These are phyloP conservation scores for Rhizophagus clarus DNA, from an alignment of 192 early-diverging fungal species.

Conservation along the genomic window DNA sequence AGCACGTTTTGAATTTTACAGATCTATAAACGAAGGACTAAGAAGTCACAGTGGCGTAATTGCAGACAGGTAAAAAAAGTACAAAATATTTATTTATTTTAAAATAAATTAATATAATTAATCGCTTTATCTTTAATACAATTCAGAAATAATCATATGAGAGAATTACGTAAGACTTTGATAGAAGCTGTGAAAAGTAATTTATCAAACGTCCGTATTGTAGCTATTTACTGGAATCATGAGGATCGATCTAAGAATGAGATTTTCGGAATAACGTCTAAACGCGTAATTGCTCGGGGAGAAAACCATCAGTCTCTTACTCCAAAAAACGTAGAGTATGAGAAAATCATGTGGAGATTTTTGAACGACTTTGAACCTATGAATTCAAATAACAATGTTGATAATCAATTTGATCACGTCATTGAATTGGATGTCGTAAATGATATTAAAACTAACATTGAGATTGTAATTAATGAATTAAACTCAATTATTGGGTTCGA, in stretches of 20 bases:
- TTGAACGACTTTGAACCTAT: conserved; percentile 53
- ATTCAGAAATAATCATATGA: conserved; percentile 66
- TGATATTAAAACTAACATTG: conserved; percentile 49
- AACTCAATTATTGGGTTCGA: conserved; percentile 36
- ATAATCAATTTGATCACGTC: conserved; percentile 57
- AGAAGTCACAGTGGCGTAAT: conserved; percentile 63
- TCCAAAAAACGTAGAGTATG: conserved; percentile 59
- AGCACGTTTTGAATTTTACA: conserved; percentile 55
- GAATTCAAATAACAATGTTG: conserved; percentile 51
- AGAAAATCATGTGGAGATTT: conserved; percentile 61
- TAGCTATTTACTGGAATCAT: conserved; percentile 78
- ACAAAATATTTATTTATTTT: conserved; percentile 25
- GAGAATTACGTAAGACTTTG: conserved; percentile 54
- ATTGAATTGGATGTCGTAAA: conserved; percentile 59
- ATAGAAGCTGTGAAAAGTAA: conserved; percentile 47
- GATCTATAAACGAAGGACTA: conserved; percentile 58
- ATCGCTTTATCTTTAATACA: background rate
- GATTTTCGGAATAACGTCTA: conserved; percentile 54
- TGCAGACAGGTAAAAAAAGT: conserved; percentile 59
- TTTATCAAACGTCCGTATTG: conserved; percentile 65
- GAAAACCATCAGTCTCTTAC: conserved; percentile 83
- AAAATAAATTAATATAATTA: background rate
- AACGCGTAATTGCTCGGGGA: conserved; percentile 67
- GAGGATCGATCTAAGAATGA: conserved; percentile 45
- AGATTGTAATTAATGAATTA: conserved; percentile 44